Evolutionary conservation across 306 rosid species (phyloP), one percentile per base, ranked within the genome.

Genomic region (Begonia fuchsioides): DNA sequence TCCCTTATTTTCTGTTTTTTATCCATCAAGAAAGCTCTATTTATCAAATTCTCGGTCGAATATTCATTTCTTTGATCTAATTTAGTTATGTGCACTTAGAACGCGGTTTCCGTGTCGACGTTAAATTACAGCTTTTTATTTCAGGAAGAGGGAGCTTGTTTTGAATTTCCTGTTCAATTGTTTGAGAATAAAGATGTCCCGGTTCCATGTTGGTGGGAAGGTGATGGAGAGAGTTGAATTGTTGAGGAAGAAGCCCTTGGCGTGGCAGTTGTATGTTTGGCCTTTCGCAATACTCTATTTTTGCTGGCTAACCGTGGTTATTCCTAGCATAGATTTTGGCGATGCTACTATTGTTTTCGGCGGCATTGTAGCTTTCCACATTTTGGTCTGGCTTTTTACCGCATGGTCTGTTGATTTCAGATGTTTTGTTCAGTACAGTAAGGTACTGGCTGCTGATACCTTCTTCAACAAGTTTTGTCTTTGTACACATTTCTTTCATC

Each of bases 381-480:
- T 92, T 64, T 72, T 92, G 59, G 77, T 79, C 54, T 69, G 73
- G 58, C 82, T 92, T 58, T 85, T 92, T 76, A 92, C 98, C 2
- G 87, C 53, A 56, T 92, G 98, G 98, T 92, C 94, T 1, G 88
- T 92, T 38, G 93, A 86, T 72, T 92, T 92, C 83, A 78, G 73
- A 54, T 92, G 93, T 51, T 75, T 92, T 44, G 86, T 77, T 9
- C 79, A 73, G 50, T 85, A 71, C 49, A 57, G 79, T 65, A 74
- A 82, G 96, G 96, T 92, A 55, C 13, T 61, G 8, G 41, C 10
- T 40, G 32, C 17, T 20, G 12, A 19, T 15, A 32, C 18, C 9
- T 48, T 15, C 16, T n/a, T 50, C 26, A 17, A 44, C 19, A 52
- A 32, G 41, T 17, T 11, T 2, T 18, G 15, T 3, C 9, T 45